Percentiles rank a stretch among this genome's conserved stretches.
Evolutionary conservation across 805 yeast genomes (phyloP).

Genomic region (Metschnikowia chrysomelidarum): DNA sequence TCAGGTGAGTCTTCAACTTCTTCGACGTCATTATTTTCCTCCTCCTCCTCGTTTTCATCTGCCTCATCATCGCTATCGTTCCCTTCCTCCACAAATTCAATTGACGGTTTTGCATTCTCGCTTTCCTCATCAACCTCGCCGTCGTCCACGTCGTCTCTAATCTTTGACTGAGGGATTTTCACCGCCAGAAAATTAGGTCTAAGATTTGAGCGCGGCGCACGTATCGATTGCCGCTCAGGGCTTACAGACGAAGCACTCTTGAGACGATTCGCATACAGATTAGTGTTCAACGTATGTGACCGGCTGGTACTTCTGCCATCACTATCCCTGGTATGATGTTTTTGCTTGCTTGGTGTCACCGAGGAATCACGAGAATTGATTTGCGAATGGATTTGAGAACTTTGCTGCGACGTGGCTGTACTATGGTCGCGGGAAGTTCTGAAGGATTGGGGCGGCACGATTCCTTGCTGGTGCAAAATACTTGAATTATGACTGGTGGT

Average conservation of each 20-base stretch:
- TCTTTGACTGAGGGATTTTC: constrained; percentile 65
- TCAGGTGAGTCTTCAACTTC: not conserved
- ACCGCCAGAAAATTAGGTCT: constrained; percentile 70
- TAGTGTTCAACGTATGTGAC: not conserved
- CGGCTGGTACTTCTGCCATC: not conserved
- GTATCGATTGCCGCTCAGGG: constrained; percentile 30
- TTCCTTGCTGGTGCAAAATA: constrained; percentile 5
- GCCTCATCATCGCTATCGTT: constrained; percentile 13
- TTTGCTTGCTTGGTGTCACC: not conserved
- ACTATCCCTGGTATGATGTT: not conserved
- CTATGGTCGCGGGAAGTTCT: not conserved
- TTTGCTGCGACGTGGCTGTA: not conserved
- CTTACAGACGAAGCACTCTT: constrained; percentile 5
- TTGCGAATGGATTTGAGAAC: too few relatives aligned
- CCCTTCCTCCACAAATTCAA: constrained; percentile 54
- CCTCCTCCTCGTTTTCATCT: constrained; percentile 19
- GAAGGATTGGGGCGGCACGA: constrained; percentile 2
- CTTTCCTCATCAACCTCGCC: constrained; percentile 21
- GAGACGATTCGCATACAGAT: constrained; percentile 5
- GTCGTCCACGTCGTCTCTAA: constrained; percentile 67
- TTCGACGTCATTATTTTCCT: constrained; percentile 11
- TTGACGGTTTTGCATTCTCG: constrained; percentile 48
- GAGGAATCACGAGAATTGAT: too few relatives aligned
- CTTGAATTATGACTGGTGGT: constrained; percentile 9
- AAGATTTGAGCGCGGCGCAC: constrained; percentile 36